phyloP scores from a whole-genome alignment of 345 rosid species.

The Eucalyptus paniculata region DNA sequence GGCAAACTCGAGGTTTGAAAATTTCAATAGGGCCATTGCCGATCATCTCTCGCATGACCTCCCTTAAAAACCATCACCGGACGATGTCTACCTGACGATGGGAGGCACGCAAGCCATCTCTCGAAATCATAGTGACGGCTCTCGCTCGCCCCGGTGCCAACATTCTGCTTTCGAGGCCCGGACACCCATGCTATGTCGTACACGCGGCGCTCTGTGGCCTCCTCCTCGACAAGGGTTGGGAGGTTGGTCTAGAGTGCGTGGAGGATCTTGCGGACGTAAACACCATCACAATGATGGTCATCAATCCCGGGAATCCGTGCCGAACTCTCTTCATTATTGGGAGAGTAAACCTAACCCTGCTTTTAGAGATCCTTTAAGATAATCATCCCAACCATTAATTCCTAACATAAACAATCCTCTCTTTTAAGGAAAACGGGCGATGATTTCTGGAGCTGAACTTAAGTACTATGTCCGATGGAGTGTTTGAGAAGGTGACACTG shows the following conservation, averaged over 20 bases:
- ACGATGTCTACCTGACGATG: constrained; percentile 29
- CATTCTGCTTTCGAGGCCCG: constrained; percentile 29
- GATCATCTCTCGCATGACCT: constrained; percentile 31
- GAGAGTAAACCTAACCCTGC: background rate
- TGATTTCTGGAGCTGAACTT: background rate
- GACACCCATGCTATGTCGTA: constrained; percentile 32
- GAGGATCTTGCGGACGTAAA: constrained; percentile 50
- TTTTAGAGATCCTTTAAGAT: background rate
- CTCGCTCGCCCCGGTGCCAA: constrained; percentile 41
- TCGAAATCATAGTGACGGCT: constrained; percentile 21
- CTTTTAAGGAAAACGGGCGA: background rate
- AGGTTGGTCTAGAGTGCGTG: constrained; percentile 37
- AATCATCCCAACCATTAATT: background rate
- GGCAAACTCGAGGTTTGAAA: background rate
- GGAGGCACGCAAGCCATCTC: constrained; percentile 54
- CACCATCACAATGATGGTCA: constrained; percentile 37
- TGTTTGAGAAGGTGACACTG: background rate
- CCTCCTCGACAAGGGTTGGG: constrained; percentile 50
- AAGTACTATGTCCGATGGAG: background rate
- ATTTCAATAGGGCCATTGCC: constrained; percentile 32
- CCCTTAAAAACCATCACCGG: constrained; percentile 35
- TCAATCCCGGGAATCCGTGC: constrained; percentile 42
- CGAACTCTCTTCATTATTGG: constrained; percentile 24
- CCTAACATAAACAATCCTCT: background rate
- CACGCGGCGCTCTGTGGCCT: constrained; percentile 7